Conservation (phyloP, 192 early-diverging fungal genomes). For the Linnemannia elongata region DNA sequence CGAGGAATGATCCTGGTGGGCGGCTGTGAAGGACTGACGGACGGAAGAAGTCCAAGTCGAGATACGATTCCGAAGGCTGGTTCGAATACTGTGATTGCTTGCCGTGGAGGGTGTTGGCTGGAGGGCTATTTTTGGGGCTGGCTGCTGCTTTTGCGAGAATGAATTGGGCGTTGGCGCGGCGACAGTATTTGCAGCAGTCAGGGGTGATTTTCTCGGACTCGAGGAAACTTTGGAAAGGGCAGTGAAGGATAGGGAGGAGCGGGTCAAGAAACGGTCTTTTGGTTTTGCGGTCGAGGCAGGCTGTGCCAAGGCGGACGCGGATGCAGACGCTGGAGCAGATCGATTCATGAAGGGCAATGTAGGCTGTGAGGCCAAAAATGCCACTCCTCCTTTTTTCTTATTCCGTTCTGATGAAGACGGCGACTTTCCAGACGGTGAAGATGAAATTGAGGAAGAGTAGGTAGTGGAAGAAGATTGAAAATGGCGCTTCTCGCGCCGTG, state of each 20-base stretch:
- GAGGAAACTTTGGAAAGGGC: neutral
- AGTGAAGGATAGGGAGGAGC: neutral
- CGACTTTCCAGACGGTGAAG: neutral
- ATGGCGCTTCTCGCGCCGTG: conserved; percentile 42
- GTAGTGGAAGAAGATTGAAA: neutral
- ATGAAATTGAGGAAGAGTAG: neutral
- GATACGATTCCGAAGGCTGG: conserved; percentile 24
- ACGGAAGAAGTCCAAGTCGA: conserved; percentile 39
- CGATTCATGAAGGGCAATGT: neutral
- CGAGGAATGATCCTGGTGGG: neutral
- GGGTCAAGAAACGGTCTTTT: neutral
- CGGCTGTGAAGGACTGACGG: conserved; percentile 14
- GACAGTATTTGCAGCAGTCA: neutral
- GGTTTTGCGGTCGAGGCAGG: neutral
- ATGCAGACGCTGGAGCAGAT: neutral
- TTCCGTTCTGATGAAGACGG: neutral
- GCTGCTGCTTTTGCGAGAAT: neutral
- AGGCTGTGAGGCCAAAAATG: neutral
- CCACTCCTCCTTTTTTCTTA: neutral
- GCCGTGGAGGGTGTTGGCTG: neutral
- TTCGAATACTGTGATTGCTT: conserved; percentile 1
- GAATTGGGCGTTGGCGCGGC: neutral
- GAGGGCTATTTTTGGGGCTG: neutral
- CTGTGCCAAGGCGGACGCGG: neutral
- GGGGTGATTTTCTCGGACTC: neutral